A percentile compares a stretch with the other conserved stretches of the same genome.
phyloP scores from a whole-genome alignment of 2,329 filamentous ascomycete species.

The Botryotinia calthae region DNA sequence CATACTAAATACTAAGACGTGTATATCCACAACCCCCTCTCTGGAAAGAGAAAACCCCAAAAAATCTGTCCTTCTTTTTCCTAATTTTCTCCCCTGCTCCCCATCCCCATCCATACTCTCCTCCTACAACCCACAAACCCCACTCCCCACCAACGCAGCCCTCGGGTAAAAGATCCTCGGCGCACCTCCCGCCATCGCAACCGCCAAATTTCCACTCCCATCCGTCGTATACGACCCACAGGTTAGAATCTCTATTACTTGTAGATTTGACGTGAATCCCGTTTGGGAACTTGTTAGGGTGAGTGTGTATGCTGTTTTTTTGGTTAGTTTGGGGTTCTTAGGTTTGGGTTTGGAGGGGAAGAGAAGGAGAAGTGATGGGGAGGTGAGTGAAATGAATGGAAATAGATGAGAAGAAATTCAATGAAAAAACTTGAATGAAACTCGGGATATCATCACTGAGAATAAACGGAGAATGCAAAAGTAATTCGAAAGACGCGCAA shows the following conservation, averaged over 20 bases:
- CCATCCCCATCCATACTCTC: no score
- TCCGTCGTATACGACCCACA: constrained; percentile 47
- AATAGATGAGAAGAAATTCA: no score
- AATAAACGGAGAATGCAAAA: accelerated
- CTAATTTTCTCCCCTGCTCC: no score
- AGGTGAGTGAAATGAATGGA: no score
- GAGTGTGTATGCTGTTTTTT: background rate
- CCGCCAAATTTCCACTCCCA: constrained; percentile 44
- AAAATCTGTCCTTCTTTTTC: no score
- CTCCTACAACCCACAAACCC: constrained; percentile 14
- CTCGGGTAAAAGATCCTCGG: constrained; percentile 45
- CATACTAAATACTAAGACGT: no score
- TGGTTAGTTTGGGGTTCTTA: background rate
- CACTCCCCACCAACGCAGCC: constrained; percentile 10
- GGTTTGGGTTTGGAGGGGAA: no score
- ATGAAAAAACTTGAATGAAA: no score
- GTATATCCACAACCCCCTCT: no score
- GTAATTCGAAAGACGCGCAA: background rate
- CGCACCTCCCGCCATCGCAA: constrained; percentile 45
- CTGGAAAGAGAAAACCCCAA: no score
- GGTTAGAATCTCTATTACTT: constrained; percentile 44
- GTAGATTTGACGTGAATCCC: constrained; percentile 40
- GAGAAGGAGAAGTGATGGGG: no score
- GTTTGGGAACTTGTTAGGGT: constrained; percentile 40
- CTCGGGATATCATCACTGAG: accelerated